Base-by-base conservation (phyloP, 495 filamentous ascomycete genomes). In the Chlorociboria aeruginascens region DNA sequence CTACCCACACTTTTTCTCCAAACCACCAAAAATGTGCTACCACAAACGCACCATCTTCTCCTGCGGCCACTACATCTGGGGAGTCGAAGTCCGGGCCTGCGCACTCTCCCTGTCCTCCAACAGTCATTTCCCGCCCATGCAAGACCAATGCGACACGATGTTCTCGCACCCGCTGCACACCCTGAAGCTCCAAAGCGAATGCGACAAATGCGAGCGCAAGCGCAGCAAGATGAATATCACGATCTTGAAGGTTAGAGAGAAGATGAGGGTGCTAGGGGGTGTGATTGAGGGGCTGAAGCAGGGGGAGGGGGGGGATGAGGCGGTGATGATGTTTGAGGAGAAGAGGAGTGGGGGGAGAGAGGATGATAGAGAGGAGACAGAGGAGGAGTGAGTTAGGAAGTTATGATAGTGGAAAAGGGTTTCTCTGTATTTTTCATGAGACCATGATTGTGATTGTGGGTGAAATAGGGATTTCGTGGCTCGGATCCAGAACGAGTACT, bases 31-130 rank as follows among this genome's bases (percentile, higher is more conserved):
- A 7, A 66, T 66, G 63, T 66, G 63, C 39, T 51, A 42, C 34
- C 60, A 64, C 51, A 12, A 33, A 2, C 54, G 62, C 31, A 17
- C 54, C 36, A 12, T 66, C 32, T 63, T 45, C 34, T 33, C 7
- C 42, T 66, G 64, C 53, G 40, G 37, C 13, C 64, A 66, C 43
- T 45, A 41, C 33, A 43, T 14, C 30, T 65, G 54, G 59, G 45
- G 44, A 4, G 29, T 17, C 14, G 9, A 51, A 8, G 20, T 51
- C 32, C 30, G 16, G 11, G 42, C 33, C 10, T 66, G 63, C 49
- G 13, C 20, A 10, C 14, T 28, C 2, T 14, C 10, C 11, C 33
- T 11, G 33, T 11, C 33, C 13, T 36, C 13, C 33, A 14, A 36
- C 1, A 14, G 13, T 6, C 11, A 14, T 11, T 6, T 6, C 33